Conservation (phyloP, 768 basidiomycete species). For the Hygrophoropsis aurantiaca region DNA sequence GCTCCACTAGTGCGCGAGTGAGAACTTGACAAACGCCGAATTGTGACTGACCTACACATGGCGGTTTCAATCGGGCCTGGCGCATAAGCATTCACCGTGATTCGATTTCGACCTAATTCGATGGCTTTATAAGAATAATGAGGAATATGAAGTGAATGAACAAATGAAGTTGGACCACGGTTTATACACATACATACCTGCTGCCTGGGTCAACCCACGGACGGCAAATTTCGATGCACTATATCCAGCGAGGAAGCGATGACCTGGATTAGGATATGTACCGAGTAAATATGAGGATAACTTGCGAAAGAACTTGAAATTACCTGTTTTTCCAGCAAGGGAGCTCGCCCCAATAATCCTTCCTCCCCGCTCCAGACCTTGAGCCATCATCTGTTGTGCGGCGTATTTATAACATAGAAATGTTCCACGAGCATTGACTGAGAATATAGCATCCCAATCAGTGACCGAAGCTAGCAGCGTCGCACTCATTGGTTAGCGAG, state of each 20-base stretch:
- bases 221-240: slow-evolving; percentile 42
- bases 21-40: too few relatives aligned
- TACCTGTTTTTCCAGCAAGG: slow-evolving; percentile 33
- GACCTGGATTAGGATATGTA: slow-evolving; percentile 22
- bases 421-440: slow-evolving; percentile 39
- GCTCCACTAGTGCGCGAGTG: too few relatives aligned
- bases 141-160: not conserved
- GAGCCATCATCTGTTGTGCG: slow-evolving; percentile 43
- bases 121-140: slow-evolving; percentile 19
- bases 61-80: slow-evolving; percentile 26
- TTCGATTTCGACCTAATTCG: slow-evolving; percentile 28
- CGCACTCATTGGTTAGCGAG: too few relatives aligned
- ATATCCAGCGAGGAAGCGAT: slow-evolving; percentile 27
- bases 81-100: slow-evolving; percentile 36
- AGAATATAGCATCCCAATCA: slow-evolving; percentile 31
- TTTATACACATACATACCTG: slow-evolving; percentile 18
- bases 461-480: slow-evolving; percentile 31
- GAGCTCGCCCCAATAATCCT: slow-evolving; percentile 42
- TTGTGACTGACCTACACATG: slow-evolving; percentile 22
- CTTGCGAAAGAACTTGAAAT: not conserved
- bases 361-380: slow-evolving; percentile 36
- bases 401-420: slow-evolving; percentile 46
- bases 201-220: slow-evolving; percentile 39
- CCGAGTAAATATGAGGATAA: not conserved
- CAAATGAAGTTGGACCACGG: not conserved